These are phyloP conservation scores for Fomitopsis betulina DNA, from an alignment of 1,284 basidiomycete species.

Conservation along the genomic window DNA sequence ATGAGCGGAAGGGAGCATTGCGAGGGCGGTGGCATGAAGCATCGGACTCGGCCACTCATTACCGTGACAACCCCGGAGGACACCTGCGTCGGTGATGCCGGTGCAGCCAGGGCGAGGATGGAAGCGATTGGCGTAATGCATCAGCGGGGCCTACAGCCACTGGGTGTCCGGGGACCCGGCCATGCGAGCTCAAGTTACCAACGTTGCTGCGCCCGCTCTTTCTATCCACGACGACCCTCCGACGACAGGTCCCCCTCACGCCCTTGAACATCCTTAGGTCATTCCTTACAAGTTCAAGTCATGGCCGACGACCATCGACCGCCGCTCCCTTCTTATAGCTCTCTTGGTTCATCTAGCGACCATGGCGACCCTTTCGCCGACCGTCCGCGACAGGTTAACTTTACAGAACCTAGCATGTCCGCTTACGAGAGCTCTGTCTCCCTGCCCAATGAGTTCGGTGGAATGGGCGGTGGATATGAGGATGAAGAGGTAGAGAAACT, in stretches of 20 bases:
- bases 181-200: constrained; percentile 2
- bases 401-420: constrained; percentile 46
- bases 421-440: constrained; percentile 49
- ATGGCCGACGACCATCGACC: constrained; percentile 49
- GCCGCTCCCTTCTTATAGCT: constrained; percentile 36
- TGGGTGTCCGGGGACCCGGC: constrained; percentile 1
- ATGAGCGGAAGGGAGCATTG: no score
- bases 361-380: constrained; percentile 69
- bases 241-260: background rate
- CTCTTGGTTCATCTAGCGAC: constrained; percentile 24
- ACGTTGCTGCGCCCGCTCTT: constrained; percentile 5
- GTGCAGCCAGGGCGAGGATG: background rate
- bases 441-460: constrained; percentile 51
- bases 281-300: constrained; percentile 1
- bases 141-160: background rate
- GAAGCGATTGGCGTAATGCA: background rate
- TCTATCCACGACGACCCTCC: constrained; percentile 5
- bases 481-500: constrained; percentile 73
- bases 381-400: constrained; percentile 53
- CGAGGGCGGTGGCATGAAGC: no score
- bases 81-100: background rate
- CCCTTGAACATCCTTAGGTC: constrained; percentile 2
- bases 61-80: no score
- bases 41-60: no score
- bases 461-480: constrained; percentile 35